These are phyloP conservation scores for Pyrenophora seminiperda DNA, from an alignment of 2,329 filamentous ascomycete genomes.

Conservation along the genomic window DNA sequence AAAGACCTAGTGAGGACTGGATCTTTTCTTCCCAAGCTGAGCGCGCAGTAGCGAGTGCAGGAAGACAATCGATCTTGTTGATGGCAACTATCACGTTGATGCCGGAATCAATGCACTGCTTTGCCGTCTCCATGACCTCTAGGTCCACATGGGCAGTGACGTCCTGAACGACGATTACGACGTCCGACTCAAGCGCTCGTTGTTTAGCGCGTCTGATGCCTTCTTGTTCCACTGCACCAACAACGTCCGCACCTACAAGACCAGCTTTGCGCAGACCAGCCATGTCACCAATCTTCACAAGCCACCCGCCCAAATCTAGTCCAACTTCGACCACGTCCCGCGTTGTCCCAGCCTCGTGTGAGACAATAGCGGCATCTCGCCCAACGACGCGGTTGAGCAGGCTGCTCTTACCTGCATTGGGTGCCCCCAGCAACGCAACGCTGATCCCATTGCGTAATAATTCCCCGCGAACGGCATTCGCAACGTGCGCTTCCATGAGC, in stretches of 20 bases:
- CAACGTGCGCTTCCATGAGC: conserved; percentile 71
- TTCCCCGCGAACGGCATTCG: conserved; percentile 80
- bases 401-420: conserved; percentile 94
- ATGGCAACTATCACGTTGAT: conserved; percentile 63
- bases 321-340: conserved; percentile 91
- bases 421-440: conserved; percentile 84
- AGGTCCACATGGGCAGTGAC: conserved; percentile 73
- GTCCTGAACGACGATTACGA: conserved; percentile 73
- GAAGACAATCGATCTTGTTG: conserved; percentile 64
- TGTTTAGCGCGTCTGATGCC: conserved; percentile 86
- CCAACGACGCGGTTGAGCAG: conserved; percentile 89
- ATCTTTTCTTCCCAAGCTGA: conserved; percentile 31
- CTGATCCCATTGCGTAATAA: conserved; percentile 83
- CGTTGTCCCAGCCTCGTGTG: conserved; percentile 88
- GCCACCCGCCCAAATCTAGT: conserved; percentile 85
- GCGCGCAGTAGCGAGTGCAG: conserved; percentile 35
- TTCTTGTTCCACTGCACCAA: conserved; percentile 82
- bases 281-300: conserved; percentile 94
- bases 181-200: conserved; percentile 80
- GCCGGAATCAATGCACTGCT: conserved; percentile 55
- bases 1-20: conserved; percentile 27
- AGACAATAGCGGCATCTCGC: conserved; percentile 93
- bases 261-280: conserved; percentile 74
- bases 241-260: conserved; percentile 41
- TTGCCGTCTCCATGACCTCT: conserved; percentile 62